Evolutionary conservation across 2,329 filamentous ascomycete species (phyloP).

Genomic region (Madurella fahalii): DNA sequence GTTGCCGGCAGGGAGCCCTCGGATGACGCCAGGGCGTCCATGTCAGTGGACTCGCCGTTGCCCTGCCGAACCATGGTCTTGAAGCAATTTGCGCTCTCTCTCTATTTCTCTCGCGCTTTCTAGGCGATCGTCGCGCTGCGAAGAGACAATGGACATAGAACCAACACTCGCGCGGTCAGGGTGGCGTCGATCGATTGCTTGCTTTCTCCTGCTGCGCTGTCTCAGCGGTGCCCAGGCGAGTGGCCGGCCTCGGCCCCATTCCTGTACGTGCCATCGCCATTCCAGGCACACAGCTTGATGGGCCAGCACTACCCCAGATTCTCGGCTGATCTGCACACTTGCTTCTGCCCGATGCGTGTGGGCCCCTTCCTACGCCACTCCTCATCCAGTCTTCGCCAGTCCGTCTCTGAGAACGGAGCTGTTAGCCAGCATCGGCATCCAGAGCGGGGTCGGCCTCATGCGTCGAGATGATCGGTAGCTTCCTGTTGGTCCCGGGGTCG

Average conservation of each 20-base stretch:
- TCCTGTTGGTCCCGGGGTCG: neutral
- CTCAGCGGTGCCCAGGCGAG: constrained; percentile 5
- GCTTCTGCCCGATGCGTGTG: constrained; percentile 6
- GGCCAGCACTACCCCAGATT: constrained; percentile 8
- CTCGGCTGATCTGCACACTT: constrained; percentile 18
- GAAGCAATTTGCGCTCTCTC: neutral
- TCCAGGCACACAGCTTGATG: constrained; percentile 6
- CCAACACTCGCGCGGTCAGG: neutral
- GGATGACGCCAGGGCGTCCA: neutral
- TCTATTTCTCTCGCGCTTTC: neutral
- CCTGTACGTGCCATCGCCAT: constrained; percentile 15
- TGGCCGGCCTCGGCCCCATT: constrained; percentile 9
- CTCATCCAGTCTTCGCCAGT: neutral
- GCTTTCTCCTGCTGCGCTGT: neutral
- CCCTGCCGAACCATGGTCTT: constrained; percentile 3
- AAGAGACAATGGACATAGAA: neutral
- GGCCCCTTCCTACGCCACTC: neutral
- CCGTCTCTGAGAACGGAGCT: neutral
- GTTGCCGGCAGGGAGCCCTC: too few relatives aligned
- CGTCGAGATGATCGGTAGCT: neutral
- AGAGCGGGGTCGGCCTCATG: neutral
- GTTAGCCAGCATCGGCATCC: neutral
- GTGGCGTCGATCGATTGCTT: constrained; percentile 2
- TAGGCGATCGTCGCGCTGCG: neutral
- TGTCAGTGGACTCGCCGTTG: neutral